Base-by-base conservation (phyloP, 306 rosid species). In the Arachis hypogaea region DNA sequence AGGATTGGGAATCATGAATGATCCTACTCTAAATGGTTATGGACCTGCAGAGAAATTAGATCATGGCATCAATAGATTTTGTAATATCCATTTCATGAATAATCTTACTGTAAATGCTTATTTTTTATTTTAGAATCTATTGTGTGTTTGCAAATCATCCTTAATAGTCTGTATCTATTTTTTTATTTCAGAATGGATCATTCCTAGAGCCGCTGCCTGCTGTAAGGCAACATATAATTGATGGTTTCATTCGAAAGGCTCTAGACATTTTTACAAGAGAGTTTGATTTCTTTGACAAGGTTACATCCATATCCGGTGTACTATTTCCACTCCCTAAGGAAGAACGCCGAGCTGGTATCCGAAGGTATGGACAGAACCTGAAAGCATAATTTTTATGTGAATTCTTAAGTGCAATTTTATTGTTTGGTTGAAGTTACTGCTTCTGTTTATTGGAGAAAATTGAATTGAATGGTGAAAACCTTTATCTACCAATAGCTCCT, bases 221-320 rank as follows among this genome's bases (percentile, higher is more conserved):
- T 44, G 97, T 94, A 55, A 91, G 89, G 84, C 90, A 91, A 73
- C 95, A 9, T 12, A 88, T 94, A 72, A 78, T 94, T 82, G 96
- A 91, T 71, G 95, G 89, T 67, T 94, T 94, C 70, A 84, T 52
- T 78, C 80, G 86, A 55, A 94, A 88, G 87, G 98, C 96, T 43
- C 88, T 49, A 7, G 97, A 91, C 79, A 6, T 94, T 60, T 94
- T 91, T 73, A 82, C 45, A 49, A 88, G 97, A 80, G 98, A 94
- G 77, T 94, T 94, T 84, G 93, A 91, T 86, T 94, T 94, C 88
- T 91, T 94, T 74, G 97, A 94, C 85, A 89, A 94, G 87, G 97
- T 94, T 80, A 94, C 98, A 43, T 91, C 98, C 70, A 91, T 94
- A 76, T 94, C 98, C 9, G 98, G 98, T 55, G 83, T 84, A 59